Percentiles rank a stretch among this genome's conserved stretches.
These are phyloP conservation scores for Rhizopogon roseolus DNA, from an alignment of 768 basidiomycete genomes.

Conservation along the genomic window DNA sequence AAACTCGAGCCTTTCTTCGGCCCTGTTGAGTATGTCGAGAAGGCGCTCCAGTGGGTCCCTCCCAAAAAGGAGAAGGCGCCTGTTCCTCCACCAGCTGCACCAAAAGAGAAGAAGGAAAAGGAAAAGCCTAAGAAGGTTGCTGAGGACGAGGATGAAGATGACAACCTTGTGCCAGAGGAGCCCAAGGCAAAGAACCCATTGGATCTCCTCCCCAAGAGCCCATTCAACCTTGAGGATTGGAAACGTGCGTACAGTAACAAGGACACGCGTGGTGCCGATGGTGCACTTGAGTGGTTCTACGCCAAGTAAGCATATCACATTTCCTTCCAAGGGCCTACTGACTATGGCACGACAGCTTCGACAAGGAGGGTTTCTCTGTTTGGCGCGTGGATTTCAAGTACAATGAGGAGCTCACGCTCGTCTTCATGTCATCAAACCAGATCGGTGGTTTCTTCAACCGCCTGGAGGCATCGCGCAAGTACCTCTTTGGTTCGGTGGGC, in stretches of 20 bases:
- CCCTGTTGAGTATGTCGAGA: slow-evolving; percentile 57
- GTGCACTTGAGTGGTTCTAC: slow-evolving; percentile 95
- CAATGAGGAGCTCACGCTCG: slow-evolving; percentile 86
- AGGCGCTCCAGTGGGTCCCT: slow-evolving; percentile 63
- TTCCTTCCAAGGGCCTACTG: not conserved
- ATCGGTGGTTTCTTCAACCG: slow-evolving; percentile 97
- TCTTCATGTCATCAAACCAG: slow-evolving; percentile 94
- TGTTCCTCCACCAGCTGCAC: slow-evolving; percentile 42
- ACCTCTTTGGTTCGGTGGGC: slow-evolving; percentile 90
- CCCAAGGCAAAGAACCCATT: slow-evolving; percentile 95
- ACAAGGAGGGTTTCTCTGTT: slow-evolving; percentile 83
- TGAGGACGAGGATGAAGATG: slow-evolving; percentile 75
- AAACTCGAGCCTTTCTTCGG: slow-evolving; percentile 65
- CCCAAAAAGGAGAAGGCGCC: slow-evolving; percentile 65
- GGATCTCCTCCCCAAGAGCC: slow-evolving; percentile 83
- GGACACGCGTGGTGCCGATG: slow-evolving; percentile 83
- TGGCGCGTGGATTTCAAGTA: slow-evolving; percentile 98
- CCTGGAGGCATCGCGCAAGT: slow-evolving; percentile 94
- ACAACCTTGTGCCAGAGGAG: slow-evolving; percentile 65
- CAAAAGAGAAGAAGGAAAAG: slow-evolving; percentile 56
- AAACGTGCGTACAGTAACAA: slow-evolving; percentile 97
- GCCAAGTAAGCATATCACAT: slow-evolving; percentile 57
- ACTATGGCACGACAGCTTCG: slow-evolving; percentile 51
- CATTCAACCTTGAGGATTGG: slow-evolving; percentile 93
- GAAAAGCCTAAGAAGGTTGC: slow-evolving; percentile 52